Evolutionary conservation across 2,329 filamentous ascomycete genomes (phyloP).

Genomic region (Fusarium euwallaceae): DNA sequence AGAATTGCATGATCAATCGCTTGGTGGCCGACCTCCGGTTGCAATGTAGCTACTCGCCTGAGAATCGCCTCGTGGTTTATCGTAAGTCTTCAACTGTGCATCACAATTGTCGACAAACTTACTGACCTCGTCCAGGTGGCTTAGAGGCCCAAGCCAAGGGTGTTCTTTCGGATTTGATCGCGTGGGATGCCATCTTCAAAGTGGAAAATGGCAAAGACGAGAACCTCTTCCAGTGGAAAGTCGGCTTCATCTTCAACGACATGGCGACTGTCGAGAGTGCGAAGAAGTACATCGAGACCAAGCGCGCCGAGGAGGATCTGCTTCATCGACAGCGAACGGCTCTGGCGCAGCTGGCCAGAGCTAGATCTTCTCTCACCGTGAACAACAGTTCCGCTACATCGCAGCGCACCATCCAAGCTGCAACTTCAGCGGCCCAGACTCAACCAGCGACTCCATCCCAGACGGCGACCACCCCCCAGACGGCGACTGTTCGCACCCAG

Average conservation of each 20-base stretch:
- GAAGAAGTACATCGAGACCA: neutral
- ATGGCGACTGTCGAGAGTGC: neutral
- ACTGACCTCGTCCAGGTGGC: neutral
- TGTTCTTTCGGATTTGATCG: neutral
- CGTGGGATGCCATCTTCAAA: neutral
- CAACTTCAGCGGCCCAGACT: neutral
- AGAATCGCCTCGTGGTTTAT: neutral
- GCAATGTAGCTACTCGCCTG: neutral
- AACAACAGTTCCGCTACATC: neutral
- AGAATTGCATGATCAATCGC: neutral
- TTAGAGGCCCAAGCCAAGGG: neutral
- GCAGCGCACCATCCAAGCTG: neutral
- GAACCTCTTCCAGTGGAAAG: neutral
- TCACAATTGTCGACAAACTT: neutral
- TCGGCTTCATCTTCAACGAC: neutral
- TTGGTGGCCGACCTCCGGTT: neutral
- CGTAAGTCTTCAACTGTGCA: neutral
- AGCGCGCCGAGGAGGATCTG: neutral
- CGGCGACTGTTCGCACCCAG: neutral
- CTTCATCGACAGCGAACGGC: neutral
- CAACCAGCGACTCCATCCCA: neutral
- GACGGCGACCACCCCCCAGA: neutral
- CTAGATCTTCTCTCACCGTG: neutral
- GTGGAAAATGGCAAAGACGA: neutral
- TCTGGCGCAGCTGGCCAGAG: neutral